Evolutionary conservation across 163 green algal genomes (phyloP).

Genomic region (Prototheca stagnorum): DNA sequence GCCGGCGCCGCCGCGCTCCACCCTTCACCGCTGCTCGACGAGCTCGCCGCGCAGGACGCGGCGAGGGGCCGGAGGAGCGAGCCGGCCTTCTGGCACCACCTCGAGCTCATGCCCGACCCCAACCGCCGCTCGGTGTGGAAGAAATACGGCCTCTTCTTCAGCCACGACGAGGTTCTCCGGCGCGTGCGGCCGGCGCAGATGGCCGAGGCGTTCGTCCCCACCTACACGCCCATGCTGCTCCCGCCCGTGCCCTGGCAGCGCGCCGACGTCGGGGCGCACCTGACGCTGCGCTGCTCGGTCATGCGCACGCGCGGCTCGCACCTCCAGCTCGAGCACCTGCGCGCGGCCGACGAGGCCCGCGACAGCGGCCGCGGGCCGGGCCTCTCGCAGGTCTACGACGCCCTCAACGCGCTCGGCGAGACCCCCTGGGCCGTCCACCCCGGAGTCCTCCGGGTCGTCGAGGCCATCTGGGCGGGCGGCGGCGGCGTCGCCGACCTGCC

Average conservation of each 20-base stretch:
- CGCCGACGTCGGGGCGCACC: slow-evolving; percentile 31
- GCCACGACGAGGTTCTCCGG: slow-evolving; percentile 17
- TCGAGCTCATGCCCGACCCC: slow-evolving; percentile 9
- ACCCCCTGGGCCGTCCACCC: slow-evolving; percentile 43
- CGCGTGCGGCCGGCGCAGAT: slow-evolving; percentile 13
- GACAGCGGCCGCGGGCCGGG: slow-evolving; percentile 6
- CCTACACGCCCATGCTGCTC: slow-evolving; percentile 50
- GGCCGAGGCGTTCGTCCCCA: slow-evolving; percentile 19
- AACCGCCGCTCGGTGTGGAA: slow-evolving; percentile 16
- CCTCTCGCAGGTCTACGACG: slow-evolving; percentile 36
- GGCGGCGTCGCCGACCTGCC: slow-evolving; percentile 19
- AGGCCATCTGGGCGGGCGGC: slow-evolving; percentile 18
- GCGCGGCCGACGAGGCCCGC: slow-evolving; percentile 10
- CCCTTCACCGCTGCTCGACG: too few relatives aligned
- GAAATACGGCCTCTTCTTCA: slow-evolving; percentile 20
- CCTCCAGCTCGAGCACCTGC: slow-evolving; percentile 16
- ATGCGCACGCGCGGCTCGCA: slow-evolving; percentile 30
- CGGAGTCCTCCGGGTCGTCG: slow-evolving; percentile 25
- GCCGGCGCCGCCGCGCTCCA: too few relatives aligned
- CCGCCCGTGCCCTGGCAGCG: slow-evolving; percentile 40
- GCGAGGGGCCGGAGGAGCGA: too few relatives aligned
- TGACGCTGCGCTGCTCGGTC: slow-evolving; percentile 28
- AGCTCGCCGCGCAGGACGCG: too few relatives aligned
- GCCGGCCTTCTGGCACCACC: slow-evolving; percentile 19
- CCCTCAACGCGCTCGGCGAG: slow-evolving; percentile 51